Conservation (phyloP, 1,284 basidiomycete genomes). For the Trametes polyzona region DNA sequence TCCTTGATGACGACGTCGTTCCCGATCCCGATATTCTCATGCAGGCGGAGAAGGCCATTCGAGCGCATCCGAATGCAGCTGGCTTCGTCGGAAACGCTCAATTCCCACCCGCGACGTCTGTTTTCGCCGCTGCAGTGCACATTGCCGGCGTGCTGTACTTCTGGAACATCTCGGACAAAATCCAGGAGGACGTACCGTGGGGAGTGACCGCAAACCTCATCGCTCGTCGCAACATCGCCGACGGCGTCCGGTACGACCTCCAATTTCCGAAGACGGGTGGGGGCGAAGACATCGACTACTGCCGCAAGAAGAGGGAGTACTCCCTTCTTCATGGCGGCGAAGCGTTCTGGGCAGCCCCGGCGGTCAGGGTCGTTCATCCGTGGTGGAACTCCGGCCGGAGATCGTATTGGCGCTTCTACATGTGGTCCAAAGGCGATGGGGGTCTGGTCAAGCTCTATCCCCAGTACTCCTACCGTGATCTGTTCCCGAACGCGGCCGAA, state of each 20-base stretch:
- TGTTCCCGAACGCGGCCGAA: conserved; percentile 55
- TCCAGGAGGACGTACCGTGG: conserved; percentile 56
- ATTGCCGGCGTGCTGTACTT: conserved; percentile 62
- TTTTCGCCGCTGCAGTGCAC: conserved; percentile 59
- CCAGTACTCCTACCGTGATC: conserved; percentile 48
- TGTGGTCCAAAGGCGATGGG: conserved; percentile 64
- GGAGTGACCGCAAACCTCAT: conserved; percentile 66
- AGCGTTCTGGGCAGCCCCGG: conserved; percentile 53
- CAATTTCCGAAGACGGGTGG: conserved; percentile 65
- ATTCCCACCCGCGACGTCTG: conserved; percentile 51
- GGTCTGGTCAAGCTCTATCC: conserved; percentile 53
- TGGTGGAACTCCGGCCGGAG: conserved; percentile 57
- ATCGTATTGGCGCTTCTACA: conserved; percentile 58
- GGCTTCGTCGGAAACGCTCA: conserved; percentile 56
- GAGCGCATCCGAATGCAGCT: conserved; percentile 48
- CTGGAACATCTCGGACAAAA: conserved; percentile 62
- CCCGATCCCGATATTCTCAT: conserved; percentile 49
- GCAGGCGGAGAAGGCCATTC: conserved; percentile 51
- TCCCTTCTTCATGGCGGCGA: conserved; percentile 40
- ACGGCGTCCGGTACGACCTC: conserved; percentile 49
- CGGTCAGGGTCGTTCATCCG: conserved; percentile 54
- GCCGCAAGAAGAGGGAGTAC: conserved; percentile 49
- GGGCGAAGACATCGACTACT: conserved; percentile 67
- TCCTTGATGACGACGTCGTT: conserved; percentile 61
- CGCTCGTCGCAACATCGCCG: conserved; percentile 47